phyloP scores from a whole-genome alignment of 108 stramenopile genomes.

The Nitzschia sp. region DNA sequence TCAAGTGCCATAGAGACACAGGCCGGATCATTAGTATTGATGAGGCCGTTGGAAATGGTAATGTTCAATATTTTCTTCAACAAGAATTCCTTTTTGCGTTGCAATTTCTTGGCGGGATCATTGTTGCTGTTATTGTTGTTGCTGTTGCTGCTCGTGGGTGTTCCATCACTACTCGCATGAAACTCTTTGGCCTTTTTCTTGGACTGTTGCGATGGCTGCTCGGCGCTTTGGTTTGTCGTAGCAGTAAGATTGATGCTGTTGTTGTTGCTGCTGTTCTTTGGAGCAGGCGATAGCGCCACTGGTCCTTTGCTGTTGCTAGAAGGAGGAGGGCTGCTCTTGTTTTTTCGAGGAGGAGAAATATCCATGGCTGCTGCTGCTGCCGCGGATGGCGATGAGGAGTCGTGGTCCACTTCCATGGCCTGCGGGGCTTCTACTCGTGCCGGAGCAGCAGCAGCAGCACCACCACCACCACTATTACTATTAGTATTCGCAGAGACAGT shows the following conservation, averaged over 20 bases:
- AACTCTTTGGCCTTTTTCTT: conserved; percentile 18
- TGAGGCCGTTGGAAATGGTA: conserved; percentile 17
- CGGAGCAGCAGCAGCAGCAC: background rate
- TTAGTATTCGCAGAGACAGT: background rate
- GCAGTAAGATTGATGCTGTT: too few species aligned
- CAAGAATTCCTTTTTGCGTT: conserved; percentile 63
- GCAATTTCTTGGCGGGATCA: conserved; percentile 58
- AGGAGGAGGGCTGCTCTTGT: background rate
- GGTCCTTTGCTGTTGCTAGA: background rate
- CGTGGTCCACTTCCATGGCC: conserved; percentile 50
- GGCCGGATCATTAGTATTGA: conserved; percentile 14
- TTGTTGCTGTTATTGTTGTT: conserved; percentile 20
- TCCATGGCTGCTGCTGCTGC: conserved; percentile 6
- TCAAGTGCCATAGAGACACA: conserved; percentile 34
- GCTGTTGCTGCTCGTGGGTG: conserved; percentile 29
- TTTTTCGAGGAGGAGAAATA: conserved; percentile 1
- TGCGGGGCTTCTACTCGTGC: conserved; percentile 13
- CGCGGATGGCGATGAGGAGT: background rate
- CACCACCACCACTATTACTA: conserved; percentile 26
- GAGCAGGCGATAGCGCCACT: background rate
- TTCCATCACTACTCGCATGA: background rate
- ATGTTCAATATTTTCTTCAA: conserved; percentile 49
- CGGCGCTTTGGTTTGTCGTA: background rate
- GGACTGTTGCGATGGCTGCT: conserved; percentile 4
- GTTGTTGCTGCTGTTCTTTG: conserved; percentile 14